Percentiles rank a stretch among this genome's conserved stretches.
phyloP scores from a whole-genome alignment of 1,284 basidiomycete species.

The Leccinum pachyderme region DNA sequence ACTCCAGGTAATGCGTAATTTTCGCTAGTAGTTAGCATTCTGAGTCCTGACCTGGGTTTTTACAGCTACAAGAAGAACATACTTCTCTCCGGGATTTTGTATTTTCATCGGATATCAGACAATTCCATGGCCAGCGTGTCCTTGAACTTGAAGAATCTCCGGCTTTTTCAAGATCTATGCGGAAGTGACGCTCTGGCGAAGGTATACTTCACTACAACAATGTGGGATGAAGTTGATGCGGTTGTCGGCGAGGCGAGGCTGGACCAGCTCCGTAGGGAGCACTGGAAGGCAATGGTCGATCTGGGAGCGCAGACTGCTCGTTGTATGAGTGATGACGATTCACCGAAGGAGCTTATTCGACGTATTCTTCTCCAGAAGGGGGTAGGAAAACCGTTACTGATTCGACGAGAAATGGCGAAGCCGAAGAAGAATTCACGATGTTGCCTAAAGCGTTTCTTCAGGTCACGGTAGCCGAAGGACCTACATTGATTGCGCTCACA shows the following conservation, averaged over 20 bases:
- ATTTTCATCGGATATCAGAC: background rate
- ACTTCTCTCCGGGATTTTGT: background rate
- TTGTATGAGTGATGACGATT: background rate
- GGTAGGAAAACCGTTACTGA: too few relatives aligned
- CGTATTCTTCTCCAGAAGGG: background rate
- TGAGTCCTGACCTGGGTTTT: background rate
- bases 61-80: background rate
- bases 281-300: background rate
- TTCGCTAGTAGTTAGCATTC: background rate
- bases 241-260: background rate
- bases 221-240: background rate
- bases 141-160: background rate
- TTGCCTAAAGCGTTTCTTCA: background rate
- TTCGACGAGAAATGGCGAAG: too few relatives aligned
- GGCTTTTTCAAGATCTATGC: background rate
- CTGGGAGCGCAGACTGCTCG: background rate
- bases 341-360: background rate
- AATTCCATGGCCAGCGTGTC: background rate
- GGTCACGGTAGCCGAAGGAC: background rate
- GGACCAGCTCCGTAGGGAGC: background rate
- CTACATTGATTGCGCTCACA: background rate
- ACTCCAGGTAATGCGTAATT: background rate
- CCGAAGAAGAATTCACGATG: background rate
- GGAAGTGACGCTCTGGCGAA: background rate
- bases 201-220: background rate